Percentiles rank a stretch among this genome's conserved stretches.
Conservation (phyloP, 306 rosid genomes). For the Cicer arietinum region DNA sequence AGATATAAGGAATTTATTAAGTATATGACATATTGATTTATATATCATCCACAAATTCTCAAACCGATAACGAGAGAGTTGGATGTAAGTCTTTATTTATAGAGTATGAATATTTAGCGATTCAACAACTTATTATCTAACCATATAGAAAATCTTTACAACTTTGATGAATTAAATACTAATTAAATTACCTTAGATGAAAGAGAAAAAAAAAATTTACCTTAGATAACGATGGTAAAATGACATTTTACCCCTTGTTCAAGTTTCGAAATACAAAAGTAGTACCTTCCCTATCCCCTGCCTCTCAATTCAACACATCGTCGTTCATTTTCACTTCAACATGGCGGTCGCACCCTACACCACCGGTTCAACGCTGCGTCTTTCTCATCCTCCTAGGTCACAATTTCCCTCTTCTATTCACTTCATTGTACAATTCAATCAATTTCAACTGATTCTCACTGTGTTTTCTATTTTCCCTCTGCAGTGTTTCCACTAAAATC, state of each 20-base stretch:
- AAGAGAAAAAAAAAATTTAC: no score
- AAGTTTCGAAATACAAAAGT: background rate
- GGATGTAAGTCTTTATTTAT: no score
- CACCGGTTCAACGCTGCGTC: slow-evolving; percentile 49
- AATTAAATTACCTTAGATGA: no score
- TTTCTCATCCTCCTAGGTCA: slow-evolving; percentile 60
- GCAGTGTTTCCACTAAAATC: slow-evolving; percentile 66
- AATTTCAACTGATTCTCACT: background rate
- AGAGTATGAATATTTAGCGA: no score
- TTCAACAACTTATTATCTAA: no score
- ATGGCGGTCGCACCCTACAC: slow-evolving; percentile 72
- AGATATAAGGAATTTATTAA: no score
- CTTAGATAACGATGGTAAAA: background rate
- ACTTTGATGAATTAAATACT: no score
- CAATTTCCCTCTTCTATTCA: slow-evolving; percentile 30
- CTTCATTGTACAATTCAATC: background rate
- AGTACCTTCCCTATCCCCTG: slow-evolving; percentile 18
- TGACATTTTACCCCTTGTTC: background rate
- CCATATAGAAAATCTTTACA: no score
- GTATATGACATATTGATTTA: no score
- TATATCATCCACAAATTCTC: no score
- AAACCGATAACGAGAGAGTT: no score
- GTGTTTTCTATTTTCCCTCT: slow-evolving; percentile 9
- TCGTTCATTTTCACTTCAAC: background rate
- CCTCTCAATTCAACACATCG: background rate